These are phyloP conservation scores for Phytophthora sansomeana DNA, from an alignment of 352 stramenopile species.

Conservation along the genomic window DNA sequence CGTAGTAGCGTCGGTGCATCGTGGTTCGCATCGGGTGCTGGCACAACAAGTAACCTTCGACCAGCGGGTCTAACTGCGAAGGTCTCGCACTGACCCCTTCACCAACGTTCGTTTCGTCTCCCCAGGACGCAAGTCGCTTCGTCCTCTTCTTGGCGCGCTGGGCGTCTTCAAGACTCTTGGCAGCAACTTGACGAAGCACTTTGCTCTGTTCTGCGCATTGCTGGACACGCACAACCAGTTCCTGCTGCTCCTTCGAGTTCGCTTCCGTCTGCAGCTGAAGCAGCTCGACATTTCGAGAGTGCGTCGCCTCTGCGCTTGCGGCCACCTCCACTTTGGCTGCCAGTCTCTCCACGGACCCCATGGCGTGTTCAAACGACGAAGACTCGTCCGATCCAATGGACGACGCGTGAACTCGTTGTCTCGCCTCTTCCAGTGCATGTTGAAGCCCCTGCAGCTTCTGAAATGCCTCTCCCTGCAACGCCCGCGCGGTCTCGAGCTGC, in stretches of 20 bases:
- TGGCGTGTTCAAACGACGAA: constrained; percentile 21
- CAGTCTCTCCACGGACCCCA: constrained; percentile 47
- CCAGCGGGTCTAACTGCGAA: constrained; percentile 74
- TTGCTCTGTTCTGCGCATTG: constrained; percentile 45
- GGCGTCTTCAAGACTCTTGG: constrained; percentile 60
- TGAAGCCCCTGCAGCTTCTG: constrained; percentile 37
- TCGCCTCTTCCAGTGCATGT: constrained; percentile 37
- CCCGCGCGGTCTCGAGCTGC: constrained; percentile 33
- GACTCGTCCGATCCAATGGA: constrained; percentile 25
- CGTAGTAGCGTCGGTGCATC: constrained; percentile 84
- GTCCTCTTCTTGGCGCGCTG: constrained; percentile 65
- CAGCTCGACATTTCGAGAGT: constrained; percentile 38
- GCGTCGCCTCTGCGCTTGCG: constrained; percentile 52
- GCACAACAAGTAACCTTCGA: constrained; percentile 74
- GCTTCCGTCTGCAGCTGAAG: constrained; percentile 30
- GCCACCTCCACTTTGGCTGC: constrained; percentile 73
- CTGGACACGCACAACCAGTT: constrained; percentile 40
- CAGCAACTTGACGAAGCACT: constrained; percentile 51
- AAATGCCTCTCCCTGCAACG: constrained; percentile 40
- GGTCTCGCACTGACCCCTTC: constrained; percentile 24
- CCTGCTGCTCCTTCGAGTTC: constrained; percentile 34
- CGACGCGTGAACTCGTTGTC: constrained; percentile 48
- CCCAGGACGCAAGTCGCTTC: constrained; percentile 67
- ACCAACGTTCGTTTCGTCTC: constrained; percentile 14
- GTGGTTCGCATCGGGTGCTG: constrained; percentile 66